Base-by-base conservation (phyloP, 768 basidiomycete species). In the Leccinum incarnatum region DNA sequence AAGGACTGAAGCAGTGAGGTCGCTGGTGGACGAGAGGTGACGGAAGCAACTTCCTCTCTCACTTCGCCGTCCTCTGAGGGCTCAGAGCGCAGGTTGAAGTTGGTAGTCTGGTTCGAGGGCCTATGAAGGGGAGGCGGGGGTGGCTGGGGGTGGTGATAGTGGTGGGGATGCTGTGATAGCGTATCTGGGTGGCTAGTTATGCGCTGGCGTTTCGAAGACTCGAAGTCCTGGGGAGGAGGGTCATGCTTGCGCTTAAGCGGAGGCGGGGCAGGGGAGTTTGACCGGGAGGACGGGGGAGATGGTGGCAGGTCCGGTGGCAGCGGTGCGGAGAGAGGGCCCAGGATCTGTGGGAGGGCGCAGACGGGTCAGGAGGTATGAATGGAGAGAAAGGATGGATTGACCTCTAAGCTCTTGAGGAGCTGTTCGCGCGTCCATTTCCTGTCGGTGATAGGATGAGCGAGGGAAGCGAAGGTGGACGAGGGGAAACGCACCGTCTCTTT, bases 41-140 rank as follows among this genome's bases (percentile, higher is more conserved):
- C 17, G 48, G 65, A 55, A 12, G 53, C 61, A 17, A 67, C 40
- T 8, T 80, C 80, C 57, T 81, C 80, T 57, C 71, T 74, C 9
- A 81, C 73, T 61, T 80, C 79, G 37, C 80, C 79, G 57, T 80
- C 80, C 59, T 81, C 80, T 36, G 74, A 67, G 3, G 78, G 76
- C 40, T 81, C 78, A 54, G 76, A 71, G 59, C 78, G 72, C 37
- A 70, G 59, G 49, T 65, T 67, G 55, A 63, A 69, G 64, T 47
- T 59, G 48, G 67, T n/a, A 1, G 65, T 55, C 37, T 57, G 62
- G 58, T 62, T 69, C 36, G 70, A 61, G 48, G 66, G n/a, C 65
- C 62, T 65, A 53, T 61, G 61, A 34, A 40, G 59, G 49, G 59
- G 40, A 27, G 64, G 63, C 21, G 58, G 62, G 9, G 65, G 68